Evolutionary conservation across 1,284 basidiomycete genomes (phyloP).

Genomic region (Naganishia albida): DNA sequence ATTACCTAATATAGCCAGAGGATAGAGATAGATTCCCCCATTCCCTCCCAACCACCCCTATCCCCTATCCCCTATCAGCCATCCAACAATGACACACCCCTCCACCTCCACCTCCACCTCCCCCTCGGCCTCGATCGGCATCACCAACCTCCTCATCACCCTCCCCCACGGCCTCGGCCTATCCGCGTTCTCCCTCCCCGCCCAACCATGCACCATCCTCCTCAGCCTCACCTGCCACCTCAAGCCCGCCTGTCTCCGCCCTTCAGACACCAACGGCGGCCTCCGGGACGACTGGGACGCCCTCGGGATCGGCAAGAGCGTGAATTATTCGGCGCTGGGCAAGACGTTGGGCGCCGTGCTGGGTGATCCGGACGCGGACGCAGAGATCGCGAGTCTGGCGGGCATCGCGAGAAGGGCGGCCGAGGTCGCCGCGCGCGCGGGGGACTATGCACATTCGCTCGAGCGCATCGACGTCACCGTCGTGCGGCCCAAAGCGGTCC

Average conservation of each 20-base stretch:
- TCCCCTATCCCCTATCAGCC: no score
- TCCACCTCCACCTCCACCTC: no score
- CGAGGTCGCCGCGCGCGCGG: constrained; percentile 34
- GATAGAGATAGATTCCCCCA: no score
- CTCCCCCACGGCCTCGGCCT: constrained; percentile 49
- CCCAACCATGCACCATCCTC: constrained; percentile 46
- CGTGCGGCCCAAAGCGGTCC: constrained; percentile 43
- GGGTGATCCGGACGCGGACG: neutral
- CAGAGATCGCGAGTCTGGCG: constrained; percentile 36
- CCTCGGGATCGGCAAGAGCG: constrained; percentile 47
- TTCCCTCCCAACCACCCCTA: no score
- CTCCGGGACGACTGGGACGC: constrained; percentile 39
- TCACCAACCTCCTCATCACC: constrained; percentile 46
- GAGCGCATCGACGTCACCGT: constrained; percentile 35
- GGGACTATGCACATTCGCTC: constrained; percentile 38
- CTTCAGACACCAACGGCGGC: constrained; percentile 23
- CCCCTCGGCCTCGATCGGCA: constrained; percentile 35
- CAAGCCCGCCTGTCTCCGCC: constrained; percentile 42
- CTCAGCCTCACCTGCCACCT: constrained; percentile 45
- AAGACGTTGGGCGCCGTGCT: constrained; percentile 45
- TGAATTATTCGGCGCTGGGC: constrained; percentile 52
- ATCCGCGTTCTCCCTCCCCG: constrained; percentile 48
- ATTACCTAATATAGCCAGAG: neutral
- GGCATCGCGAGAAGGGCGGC: constrained; percentile 39
- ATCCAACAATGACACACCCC: no score